Conservation (phyloP, 257 asterid genomes). For the Forsythia viridissima region DNA sequence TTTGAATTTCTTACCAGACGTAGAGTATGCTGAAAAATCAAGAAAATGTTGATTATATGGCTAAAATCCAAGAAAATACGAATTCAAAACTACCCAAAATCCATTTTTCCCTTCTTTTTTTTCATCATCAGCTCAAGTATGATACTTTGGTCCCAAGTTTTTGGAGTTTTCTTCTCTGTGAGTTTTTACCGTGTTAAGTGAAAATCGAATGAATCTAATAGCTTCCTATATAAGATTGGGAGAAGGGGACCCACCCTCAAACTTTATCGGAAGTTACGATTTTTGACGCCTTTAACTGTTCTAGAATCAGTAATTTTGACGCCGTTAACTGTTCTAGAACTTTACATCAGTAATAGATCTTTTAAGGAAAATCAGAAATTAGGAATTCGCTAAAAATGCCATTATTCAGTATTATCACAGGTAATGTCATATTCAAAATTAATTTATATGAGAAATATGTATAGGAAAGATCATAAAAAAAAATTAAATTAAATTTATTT, state of each 20-base stretch:
- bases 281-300: conserved; percentile 21
- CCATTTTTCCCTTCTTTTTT: conserved; percentile 5
- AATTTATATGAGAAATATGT: no score
- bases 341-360: background rate
- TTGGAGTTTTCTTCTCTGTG: background rate
- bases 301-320: background rate
- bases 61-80: conserved; percentile 27
- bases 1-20: conserved; percentile 35
- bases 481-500: no score
- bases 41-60: conserved; percentile 15
- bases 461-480: no score
- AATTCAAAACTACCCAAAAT: conserved; percentile 26
- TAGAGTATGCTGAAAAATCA: conserved; percentile 14
- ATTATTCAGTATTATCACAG: background rate
- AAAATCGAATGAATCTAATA: background rate
- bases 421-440: no score
- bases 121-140: conserved; percentile 15
- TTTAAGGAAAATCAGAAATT: background rate
- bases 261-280: conserved; percentile 5
- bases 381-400: background rate
- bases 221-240: background rate
- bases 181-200: background rate
- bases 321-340: conserved; percentile 36
- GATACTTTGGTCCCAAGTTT: background rate
- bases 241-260: conserved; percentile 12